Base-by-base conservation (phyloP, 2,329 filamentous ascomycete genomes). In the Venturia effusa region DNA sequence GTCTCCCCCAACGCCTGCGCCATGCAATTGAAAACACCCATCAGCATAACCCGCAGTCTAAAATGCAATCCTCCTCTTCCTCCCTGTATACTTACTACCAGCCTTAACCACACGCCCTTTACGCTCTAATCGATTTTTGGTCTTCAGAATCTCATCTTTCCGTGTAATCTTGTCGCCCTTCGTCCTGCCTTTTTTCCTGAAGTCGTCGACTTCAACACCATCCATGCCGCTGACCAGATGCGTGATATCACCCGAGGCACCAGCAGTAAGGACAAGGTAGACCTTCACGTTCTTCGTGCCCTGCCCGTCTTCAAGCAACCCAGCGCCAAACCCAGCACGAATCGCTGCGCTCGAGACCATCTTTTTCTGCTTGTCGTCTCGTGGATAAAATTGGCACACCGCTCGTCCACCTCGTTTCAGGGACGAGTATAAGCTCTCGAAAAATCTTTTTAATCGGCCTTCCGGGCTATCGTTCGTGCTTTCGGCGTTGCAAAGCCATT, bases 401-500 rank as follows among this genome's bases (percentile, higher is more conserved):
- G 94, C 94, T 43, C 91, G 83, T 0, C 91, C 94, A 6, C 94
- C 94, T 24, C 94, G 81, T 67, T 87, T 85, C 67, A 99, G 77
- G 66, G 86, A 87, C 0, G 91, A 89, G 76, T 97, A 99, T 1
- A 99, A 77, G 0, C 92, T 91, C 70, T 95, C 91, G 75, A 99
- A 99, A 73, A 99, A 99, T 55, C 93, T 81, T 4, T 84, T 83
- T 32, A 99, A 76, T 6, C 94, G 80, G 0, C 89, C 90, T 34
- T 88, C 84, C 0, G 92, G 89, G 0, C 84, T 89, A 0, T 94
- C 92, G 61, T 95, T 91, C 72, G 85, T 90, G 66, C 84, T 89
- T 75, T 97, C 94, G 48, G 93, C 94, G 75, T 96, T 97, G 76
- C 94, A 99, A 37, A 99, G 81, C 94, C 94, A 99, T 76, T 99